Percentiles rank a stretch among this genome's conserved stretches.
Conservation (phyloP, 345 rosid species). For the Syzygium grande region DNA sequence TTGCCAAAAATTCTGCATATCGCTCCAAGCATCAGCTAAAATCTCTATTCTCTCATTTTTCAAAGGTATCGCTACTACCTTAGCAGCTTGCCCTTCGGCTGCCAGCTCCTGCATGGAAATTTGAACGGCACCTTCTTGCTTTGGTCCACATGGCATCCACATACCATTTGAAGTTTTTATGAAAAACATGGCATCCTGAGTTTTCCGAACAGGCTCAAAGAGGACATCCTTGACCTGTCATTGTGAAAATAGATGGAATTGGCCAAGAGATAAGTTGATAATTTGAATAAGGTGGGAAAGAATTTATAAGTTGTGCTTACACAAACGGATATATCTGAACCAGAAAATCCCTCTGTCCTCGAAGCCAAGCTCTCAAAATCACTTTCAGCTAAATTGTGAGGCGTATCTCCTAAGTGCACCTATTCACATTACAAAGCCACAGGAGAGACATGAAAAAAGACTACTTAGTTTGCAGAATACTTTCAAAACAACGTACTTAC, state of each 20-base stretch:
- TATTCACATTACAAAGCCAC: conserved; percentile 6
- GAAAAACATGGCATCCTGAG: conserved; percentile 87
- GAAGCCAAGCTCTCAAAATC: conserved; percentile 76
- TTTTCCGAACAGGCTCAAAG: conserved; percentile 92
- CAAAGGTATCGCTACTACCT: conserved; percentile 29
- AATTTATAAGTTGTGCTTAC: conserved; percentile 28
- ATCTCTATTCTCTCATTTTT: background rate
- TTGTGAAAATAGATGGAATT: background rate
- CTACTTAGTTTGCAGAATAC: background rate
- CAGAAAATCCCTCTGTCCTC: conserved; percentile 83
- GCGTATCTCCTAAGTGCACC: conserved; percentile 97
- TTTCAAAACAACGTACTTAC: background rate
- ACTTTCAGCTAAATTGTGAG: conserved; percentile 73
- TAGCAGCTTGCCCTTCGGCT: conserved; percentile 53
- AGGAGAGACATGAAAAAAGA: background rate
- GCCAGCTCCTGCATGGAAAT: conserved; percentile 83
- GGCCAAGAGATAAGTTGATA: background rate
- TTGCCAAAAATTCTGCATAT: background rate
- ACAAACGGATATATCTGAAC: conserved; percentile 92
- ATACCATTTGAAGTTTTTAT: conserved; percentile 41
- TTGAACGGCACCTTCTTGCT: conserved; percentile 64
- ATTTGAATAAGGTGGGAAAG: background rate
- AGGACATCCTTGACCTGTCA: conserved; percentile 85
- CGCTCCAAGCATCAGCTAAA: background rate
- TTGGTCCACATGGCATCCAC: conserved; percentile 93